A percentile compares a stretch with the other conserved stretches of the same genome.
Evolutionary conservation across 75 land plant species (phyloP).

Genomic region (Cunninghamia lanceolata): DNA sequence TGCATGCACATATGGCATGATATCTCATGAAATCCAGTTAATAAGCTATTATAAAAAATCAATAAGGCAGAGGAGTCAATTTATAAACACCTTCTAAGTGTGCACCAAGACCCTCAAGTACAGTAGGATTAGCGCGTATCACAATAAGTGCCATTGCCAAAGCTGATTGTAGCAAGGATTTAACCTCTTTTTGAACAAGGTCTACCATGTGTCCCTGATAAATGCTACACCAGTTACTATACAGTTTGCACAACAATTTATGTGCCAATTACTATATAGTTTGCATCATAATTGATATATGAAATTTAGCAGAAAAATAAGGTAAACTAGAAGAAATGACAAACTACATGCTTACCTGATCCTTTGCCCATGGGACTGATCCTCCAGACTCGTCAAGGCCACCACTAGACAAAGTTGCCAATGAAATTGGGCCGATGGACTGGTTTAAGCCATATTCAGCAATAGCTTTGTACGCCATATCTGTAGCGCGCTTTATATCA

Average conservation of each 20-base stretch:
- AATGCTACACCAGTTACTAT: not conserved
- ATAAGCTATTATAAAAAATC: not conserved
- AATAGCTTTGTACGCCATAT: constrained; percentile 97
- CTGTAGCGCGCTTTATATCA: constrained; percentile 96
- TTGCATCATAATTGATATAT: not conserved
- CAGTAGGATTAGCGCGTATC: constrained; percentile 90
- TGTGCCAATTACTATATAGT: not conserved
- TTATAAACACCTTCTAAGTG: constrained; percentile 77
- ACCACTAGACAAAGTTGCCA: constrained; percentile 87
- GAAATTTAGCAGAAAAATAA: not conserved
- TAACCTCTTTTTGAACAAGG: constrained; percentile 95
- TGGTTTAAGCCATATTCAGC: constrained; percentile 96
- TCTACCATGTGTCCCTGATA: constrained; percentile 92
- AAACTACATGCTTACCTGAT: constrained; percentile 54
- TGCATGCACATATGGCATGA: not conserved
- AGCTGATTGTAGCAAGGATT: constrained; percentile 80
- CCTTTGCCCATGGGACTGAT: constrained; percentile 84
- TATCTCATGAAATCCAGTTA: not conserved
- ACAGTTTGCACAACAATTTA: not conserved
- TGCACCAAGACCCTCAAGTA: constrained; percentile 95
- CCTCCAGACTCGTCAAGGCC: constrained; percentile 97
- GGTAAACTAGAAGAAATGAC: constrained; percentile 1
- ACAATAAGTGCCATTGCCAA: constrained; percentile 83
- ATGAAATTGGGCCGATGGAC: constrained; percentile 81
- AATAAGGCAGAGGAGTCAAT: not conserved